Base-by-base conservation (phyloP, 306 rosid species). In the Carpinus viminea region DNA sequence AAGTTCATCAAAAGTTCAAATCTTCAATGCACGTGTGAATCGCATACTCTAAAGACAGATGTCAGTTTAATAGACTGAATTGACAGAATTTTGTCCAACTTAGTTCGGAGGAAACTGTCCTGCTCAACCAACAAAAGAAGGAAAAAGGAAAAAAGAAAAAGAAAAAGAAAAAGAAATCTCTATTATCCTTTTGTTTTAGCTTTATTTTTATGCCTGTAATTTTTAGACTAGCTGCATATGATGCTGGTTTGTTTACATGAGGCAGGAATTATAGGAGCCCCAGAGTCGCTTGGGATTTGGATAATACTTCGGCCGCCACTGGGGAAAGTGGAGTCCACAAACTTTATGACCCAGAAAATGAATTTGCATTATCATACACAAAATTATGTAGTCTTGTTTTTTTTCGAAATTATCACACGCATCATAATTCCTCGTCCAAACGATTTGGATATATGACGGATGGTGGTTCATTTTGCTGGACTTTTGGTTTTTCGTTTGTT, bases 221-320 rank as follows among this genome's bases (percentile, higher is more conserved):
- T 34, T 26, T 3, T 7, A 17, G 20, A 5, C 74, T 57, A 45
- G 77, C 68, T 12, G 50, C 55, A 11, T 17, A 6, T 75, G 10
- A 21, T 75, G 4, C 13, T 65, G 31, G 43, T 20, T 41, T 17
- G 6, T 2, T 43, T 21, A 12, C 24, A 51, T 2, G 8, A 21
- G 57, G 17, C 45, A 38, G 81, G 68, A 80, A 31, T 28, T 28
- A 16, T 66, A 6, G 74, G 78, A 75, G 74, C 74, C 82, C 46
- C 76, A 60, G 73, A 80, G 26, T 68, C 88, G 76, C 76, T 11
- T 43, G 48, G 71, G 47, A n/a, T 76, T 80, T 54, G 76, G 93
- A 88, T 85, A 75, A 84, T 76, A 70, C n/a, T 85, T 84, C 62
- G 88, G 86, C 88, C 65, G 12, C 83, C 59, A 62, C 68, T 76